Evolutionary conservation across 2,329 filamentous ascomycete genomes (phyloP), one percentile per base, ranked within the genome.

Genomic region (Monosporascus sp.): DNA sequence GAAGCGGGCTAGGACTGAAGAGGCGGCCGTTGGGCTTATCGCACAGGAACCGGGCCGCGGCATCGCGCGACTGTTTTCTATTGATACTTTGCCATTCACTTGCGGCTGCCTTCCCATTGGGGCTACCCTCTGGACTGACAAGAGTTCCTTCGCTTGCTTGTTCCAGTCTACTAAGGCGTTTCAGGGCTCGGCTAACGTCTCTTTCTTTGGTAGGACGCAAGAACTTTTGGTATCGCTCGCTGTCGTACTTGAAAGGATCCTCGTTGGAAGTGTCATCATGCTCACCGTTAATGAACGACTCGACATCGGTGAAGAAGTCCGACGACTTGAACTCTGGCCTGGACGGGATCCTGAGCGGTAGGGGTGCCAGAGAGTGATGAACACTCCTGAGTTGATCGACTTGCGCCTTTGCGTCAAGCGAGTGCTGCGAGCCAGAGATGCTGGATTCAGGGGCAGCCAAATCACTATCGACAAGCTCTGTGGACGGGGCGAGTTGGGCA

Each of bases 231-330:
- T 75, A 75, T 2, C 64, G 56, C 8, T 67, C 66, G 36, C 63
- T 67, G 57, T 79, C 76, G 54, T 77, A 79, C 48, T 68, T 67
- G 63, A 79, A 80, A 0, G 73, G 76, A 41, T 79, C 75, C 1
- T 68, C 63, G 35, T 70, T 69, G 0, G 71, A 73, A 20, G 20
- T 25, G 6, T 66, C 70, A 25, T 68, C 70, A 3, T 64, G 66
- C 38, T 54, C 41, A 9, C 58, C 60, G 5, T 52, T 57, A 9
- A 64, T 63, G 24, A 52, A 70, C 41, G 54, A 64, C 60, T n/a
- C 68, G 58, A 50, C 61, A 43, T 56, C 62, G 48, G 57, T 63
- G 20, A 50, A 51, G n/a, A 56, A 45, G 24, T 60, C 59, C 5
- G n/a, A 20, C 25, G 48, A 15, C 48, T 59, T 51, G 25, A 22